Base-by-base conservation (phyloP, 257 asterid genomes). In the Agastache rugosa region DNA sequence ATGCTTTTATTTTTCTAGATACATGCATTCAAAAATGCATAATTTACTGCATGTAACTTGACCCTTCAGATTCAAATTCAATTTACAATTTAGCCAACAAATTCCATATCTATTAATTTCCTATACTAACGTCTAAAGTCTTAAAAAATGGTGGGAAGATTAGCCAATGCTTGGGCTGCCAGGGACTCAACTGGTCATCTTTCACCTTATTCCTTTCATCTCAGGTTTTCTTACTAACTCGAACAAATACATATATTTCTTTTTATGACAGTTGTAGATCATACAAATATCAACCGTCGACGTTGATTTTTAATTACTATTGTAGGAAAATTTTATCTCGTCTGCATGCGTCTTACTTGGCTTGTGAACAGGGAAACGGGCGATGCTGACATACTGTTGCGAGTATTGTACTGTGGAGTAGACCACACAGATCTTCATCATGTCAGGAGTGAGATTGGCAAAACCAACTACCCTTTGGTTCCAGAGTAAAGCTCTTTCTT, bases 391-490 rank as follows among this genome's bases (percentile, higher is more conserved):
- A 56, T 85, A 17, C 51, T 80, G 51, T 14, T 82, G 72, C 80
- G 67, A 62, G 85, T 85, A 16, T 51, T 85, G 66, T 85, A 77
- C 12, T 75, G 87, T 69, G 87, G 89, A 20, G 73, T 82, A n/a
- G 89, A 85, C 79, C 89, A 82, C 69, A 85, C 85, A 0, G 89
- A 85, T 60, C 82, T 82, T 75, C 87, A 80, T 63, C 85, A 77
- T 44, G 76, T 76, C n/a, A 80, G 65, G 75, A 73, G 80, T 31
- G 85, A 85, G 64, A 60, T 80, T 4, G 63, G 51, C 31, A 41
- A 19, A 0, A 48, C 84, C 39, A 59, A 76, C 42, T 80, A 80
- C 27, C 84, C 84, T 12, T 37, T 76, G 55, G 84, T 80, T 29
- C 81, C 80, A 27, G 83, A 80, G 83, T 51, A 51, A n/a, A 5